Evolutionary conservation across 345 rosid genomes (phyloP).

Genomic region (Kandelia obovata): DNA sequence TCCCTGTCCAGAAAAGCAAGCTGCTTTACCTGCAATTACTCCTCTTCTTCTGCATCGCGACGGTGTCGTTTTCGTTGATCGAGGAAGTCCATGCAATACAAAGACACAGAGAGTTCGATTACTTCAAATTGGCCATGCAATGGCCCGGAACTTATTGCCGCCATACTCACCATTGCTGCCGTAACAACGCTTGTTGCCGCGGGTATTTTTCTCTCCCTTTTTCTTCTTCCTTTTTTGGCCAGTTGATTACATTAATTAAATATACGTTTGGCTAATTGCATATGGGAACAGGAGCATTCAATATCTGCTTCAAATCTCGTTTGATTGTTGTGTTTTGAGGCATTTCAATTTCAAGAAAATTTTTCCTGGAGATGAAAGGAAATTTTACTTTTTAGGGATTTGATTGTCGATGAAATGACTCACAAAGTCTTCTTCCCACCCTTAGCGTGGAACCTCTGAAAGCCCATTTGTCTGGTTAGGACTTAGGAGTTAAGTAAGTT

Average conservation of each 20-base stretch:
- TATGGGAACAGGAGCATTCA: background rate
- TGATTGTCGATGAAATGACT: no score
- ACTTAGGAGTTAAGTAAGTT: background rate
- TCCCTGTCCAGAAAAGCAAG: slow-evolving; percentile 10
- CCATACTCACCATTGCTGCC: slow-evolving; percentile 72
- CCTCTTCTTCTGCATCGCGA: background rate
- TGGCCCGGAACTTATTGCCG: slow-evolving; percentile 89
- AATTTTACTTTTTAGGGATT: background rate
- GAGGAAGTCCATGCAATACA: slow-evolving; percentile 6
- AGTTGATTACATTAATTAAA: background rate
- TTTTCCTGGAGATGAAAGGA: background rate
- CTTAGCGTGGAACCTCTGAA: background rate
- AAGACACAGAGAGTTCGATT: slow-evolving; percentile 84
- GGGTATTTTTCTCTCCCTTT: slow-evolving; percentile 28
- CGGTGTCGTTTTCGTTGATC: slow-evolving; percentile 11
- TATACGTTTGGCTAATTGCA: background rate
- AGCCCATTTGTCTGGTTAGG: background rate
- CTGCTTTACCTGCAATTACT: background rate
- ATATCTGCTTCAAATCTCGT: background rate
- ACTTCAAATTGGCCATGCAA: slow-evolving; percentile 70
- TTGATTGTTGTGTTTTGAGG: background rate
- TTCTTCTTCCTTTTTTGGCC: background rate
- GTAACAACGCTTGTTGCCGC: slow-evolving; percentile 81
- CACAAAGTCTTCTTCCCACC: no score
- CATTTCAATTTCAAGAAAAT: background rate